Evolutionary conservation across 176 grass and related monocot species (phyloP).

Genomic region (Dendrocalamus sinicus): DNA sequence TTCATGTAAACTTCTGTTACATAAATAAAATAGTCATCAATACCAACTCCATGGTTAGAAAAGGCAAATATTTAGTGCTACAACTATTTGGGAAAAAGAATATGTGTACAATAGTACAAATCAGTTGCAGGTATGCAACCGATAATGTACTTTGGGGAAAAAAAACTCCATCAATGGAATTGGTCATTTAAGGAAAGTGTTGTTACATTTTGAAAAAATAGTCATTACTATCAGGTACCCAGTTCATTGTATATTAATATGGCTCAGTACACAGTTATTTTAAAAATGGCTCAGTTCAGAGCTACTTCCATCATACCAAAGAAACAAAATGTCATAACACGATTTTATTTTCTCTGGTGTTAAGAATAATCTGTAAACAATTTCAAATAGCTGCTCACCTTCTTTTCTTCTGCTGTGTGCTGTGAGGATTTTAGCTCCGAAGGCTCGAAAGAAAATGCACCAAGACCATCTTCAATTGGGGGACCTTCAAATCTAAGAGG

Average conservation of each 20-base stretch:
- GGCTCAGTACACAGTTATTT: neutral
- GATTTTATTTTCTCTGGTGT: neutral
- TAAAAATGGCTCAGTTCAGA: neutral
- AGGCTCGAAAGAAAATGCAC: slow-evolving; percentile 63
- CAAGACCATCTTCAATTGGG: slow-evolving; percentile 21
- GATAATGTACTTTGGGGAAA: neutral
- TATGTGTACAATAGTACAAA: neutral
- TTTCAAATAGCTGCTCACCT: slow-evolving; percentile 42
- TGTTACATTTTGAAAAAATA: neutral
- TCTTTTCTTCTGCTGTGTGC: slow-evolving; percentile 43
- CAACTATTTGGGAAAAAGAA: neutral
- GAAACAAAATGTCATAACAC: neutral
- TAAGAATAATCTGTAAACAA: neutral
- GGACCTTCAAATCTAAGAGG: slow-evolving; percentile 39
- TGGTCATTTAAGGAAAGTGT: neutral
- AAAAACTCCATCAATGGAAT: neutral
- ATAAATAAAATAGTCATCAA: neutral
- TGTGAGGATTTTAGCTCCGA: slow-evolving; percentile 52
- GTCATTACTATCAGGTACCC: neutral
- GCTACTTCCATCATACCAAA: neutral
- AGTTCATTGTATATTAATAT: neutral
- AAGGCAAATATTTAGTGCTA: neutral
- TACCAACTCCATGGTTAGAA: neutral
- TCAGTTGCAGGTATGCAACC: neutral
- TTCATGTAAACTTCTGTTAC: slow-evolving; percentile 12